Evolutionary conservation across 2,329 filamentous ascomycete species (phyloP), one percentile per base, ranked within the genome.

Genomic region (Trichoderma gracile): DNA sequence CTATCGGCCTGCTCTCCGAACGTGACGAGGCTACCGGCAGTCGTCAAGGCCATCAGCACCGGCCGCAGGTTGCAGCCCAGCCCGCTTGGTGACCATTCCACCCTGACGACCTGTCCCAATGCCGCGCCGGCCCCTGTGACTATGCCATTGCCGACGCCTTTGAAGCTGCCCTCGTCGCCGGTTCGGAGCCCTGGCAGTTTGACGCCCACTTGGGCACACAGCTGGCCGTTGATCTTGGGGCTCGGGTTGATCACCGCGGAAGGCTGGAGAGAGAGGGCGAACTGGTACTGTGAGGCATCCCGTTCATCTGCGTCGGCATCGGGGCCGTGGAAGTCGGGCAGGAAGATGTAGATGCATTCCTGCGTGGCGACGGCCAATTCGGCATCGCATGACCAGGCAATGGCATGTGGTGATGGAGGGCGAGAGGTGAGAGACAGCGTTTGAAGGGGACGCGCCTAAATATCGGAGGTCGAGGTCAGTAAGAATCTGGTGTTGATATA

Each of bases 1-100:
- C 68, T 63, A 21, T 77, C 75, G 15, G 73, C 70, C 43, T 77
- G 69, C 70, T 87, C 84, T 19, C 84, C 84, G 50, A 86, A 81
- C 17, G 83, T 74, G 17, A 80, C 75, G 25, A 87, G 69, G 55
- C 77, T 76, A 1, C 85, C 85, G 1, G 78, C 79, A 9, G 81
- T 82, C 1, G 81, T 80, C 67, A 86, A 71, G 4, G 82, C 80
- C 15, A 76, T 79, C 40, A 87, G 74, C 5, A 86, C 78, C 0
- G 84, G 79, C 1, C 85, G 78, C 8, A 78, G 71, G 69, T 86
- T 85, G 46, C 79, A 78, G 1, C 85, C 84, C n/a, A 87, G 72
- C 1, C 82, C 83, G n/a, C 74, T 74, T 0, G 84, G 84, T n/a
- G 84, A 86, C 85, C 85, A 87, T 54, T 79, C 81, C 21, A 86